These are phyloP conservation scores for Neophaeococcomyces mojaviensis DNA, from an alignment of 2,329 filamentous ascomycete genomes.

Conservation along the genomic window DNA sequence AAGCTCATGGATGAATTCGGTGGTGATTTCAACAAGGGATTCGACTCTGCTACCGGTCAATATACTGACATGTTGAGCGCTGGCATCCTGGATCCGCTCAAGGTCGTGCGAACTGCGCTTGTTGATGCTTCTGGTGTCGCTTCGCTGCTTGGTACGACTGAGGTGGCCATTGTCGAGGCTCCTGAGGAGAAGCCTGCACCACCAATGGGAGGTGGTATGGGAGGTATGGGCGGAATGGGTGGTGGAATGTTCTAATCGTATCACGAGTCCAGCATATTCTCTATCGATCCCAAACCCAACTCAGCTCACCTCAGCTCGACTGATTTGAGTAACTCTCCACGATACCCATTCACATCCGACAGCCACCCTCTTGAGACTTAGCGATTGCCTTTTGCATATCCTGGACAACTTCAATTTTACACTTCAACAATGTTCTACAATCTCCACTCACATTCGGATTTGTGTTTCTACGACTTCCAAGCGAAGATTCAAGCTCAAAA, in stretches of 20 bases:
- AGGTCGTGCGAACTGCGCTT: slow-evolving; percentile 95
- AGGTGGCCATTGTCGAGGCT: slow-evolving; percentile 95
- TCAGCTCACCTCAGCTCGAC: too few species aligned
- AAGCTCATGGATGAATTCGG: slow-evolving; percentile 95
- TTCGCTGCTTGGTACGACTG: slow-evolving; percentile 92
- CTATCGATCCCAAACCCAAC: neutral
- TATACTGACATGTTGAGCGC: slow-evolving; percentile 97
- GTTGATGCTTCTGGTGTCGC: slow-evolving; percentile 93
- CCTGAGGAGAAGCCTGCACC: slow-evolving; percentile 77
- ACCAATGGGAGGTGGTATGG: slow-evolving; percentile 40
- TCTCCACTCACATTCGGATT: slow-evolving; percentile 7
- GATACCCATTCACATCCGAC: slow-evolving; percentile 3
- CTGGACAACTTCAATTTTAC: neutral
- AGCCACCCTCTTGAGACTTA: slow-evolving; percentile 7
- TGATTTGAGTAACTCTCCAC: too few species aligned
- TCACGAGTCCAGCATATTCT: neutral
- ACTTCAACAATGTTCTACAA: neutral
- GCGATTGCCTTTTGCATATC: slow-evolving; percentile 8
- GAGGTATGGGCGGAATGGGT: slow-evolving; percentile 54
- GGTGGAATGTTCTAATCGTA: slow-evolving; percentile 57
- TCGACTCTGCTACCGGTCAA: slow-evolving; percentile 92
- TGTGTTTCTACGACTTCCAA: slow-evolving; percentile 6
- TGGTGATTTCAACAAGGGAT: slow-evolving; percentile 94
- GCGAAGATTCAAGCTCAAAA: slow-evolving; percentile 7
- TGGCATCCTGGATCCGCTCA: slow-evolving; percentile 98